A percentile compares a stretch with the other conserved stretches of the same genome.
Evolutionary conservation across 192 early-diverging fungal species (phyloP).

Genomic region (Funneliformis geosporum): DNA sequence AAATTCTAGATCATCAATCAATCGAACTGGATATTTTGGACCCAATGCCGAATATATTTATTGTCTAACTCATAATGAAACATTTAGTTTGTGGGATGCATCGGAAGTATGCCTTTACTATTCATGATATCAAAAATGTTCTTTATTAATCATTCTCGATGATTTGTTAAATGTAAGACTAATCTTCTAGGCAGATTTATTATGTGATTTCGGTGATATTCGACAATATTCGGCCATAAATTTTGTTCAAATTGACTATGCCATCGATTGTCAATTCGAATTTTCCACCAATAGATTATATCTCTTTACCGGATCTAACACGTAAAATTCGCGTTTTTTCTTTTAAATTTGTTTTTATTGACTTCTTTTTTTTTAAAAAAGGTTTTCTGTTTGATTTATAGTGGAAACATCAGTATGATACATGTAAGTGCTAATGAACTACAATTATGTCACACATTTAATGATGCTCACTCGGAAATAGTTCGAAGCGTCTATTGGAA

Average conservation of each 20-base stretch:
- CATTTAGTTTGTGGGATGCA: slow-evolving; percentile 75
- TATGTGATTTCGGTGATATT: slow-evolving; percentile 84
- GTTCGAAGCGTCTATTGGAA: slow-evolving; percentile 83
- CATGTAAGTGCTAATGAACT: slow-evolving; percentile 77
- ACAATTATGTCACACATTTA: slow-evolving; percentile 74
- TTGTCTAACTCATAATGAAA: slow-evolving; percentile 87
- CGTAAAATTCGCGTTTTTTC: slow-evolving; percentile 38
- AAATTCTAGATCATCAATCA: slow-evolving; percentile 82
- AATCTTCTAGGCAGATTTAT: slow-evolving; percentile 45
- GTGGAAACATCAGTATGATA: slow-evolving; percentile 75
- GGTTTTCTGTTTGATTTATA: slow-evolving; percentile 30
- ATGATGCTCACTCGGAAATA: slow-evolving; percentile 84
- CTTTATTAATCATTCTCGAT: slow-evolving; percentile 28
- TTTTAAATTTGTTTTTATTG: background rate
- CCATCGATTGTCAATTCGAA: slow-evolving; percentile 82
- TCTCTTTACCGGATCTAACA: slow-evolving; percentile 76
- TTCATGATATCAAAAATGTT: background rate
- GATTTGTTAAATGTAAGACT: slow-evolving; percentile 21
- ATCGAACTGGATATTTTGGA: slow-evolving; percentile 89
- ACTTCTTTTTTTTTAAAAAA: background rate
- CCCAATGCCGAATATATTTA: slow-evolving; percentile 87
- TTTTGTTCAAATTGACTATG: slow-evolving; percentile 70
- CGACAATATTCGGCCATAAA: slow-evolving; percentile 51
- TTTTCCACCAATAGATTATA: slow-evolving; percentile 67
- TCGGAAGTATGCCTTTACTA: slow-evolving; percentile 44